Evolutionary conservation across 306 rosid species (phyloP).

Genomic region (Rosa persica): DNA sequence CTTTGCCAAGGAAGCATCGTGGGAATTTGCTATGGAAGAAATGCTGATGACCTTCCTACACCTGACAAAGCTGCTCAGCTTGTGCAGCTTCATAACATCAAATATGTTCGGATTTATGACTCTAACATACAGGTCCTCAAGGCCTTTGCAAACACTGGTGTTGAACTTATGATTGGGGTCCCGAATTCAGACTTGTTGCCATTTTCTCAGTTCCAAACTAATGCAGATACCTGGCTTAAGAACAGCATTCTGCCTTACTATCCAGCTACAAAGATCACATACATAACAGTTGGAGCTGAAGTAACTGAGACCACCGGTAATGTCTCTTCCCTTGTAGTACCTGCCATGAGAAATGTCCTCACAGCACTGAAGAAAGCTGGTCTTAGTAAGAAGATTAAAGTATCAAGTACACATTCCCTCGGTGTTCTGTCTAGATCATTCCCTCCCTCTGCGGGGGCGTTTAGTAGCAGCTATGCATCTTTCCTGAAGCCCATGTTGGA

Average conservation of each 20-base stretch:
- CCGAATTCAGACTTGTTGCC: slow-evolving; percentile 78
- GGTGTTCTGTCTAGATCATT: slow-evolving; percentile 92
- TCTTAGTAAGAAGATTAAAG: slow-evolving; percentile 73
- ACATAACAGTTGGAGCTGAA: slow-evolving; percentile 93
- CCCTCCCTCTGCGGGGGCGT: slow-evolving; percentile 98
- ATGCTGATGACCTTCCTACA: slow-evolving; percentile 95
- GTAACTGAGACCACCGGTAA: slow-evolving; percentile 73
- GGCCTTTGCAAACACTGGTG: slow-evolving; percentile 89
- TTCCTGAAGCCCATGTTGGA: slow-evolving; percentile 91
- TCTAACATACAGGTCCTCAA: slow-evolving; percentile 80
- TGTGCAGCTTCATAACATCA: slow-evolving; percentile 80
- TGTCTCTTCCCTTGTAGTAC: slow-evolving; percentile 67
- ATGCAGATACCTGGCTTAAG: slow-evolving; percentile 84
- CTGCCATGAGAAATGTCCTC: slow-evolving; percentile 91
- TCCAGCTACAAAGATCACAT: slow-evolving; percentile 82
- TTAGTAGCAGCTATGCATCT: slow-evolving; percentile 79
- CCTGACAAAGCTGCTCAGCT: slow-evolving; percentile 91
- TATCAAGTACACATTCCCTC: slow-evolving; percentile 93
- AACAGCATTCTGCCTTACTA: slow-evolving; percentile 88
- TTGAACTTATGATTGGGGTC: slow-evolving; percentile 90
- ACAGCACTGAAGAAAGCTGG: slow-evolving; percentile 79
- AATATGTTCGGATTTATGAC: slow-evolving; percentile 81
- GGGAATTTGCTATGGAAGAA: slow-evolving; percentile 96
- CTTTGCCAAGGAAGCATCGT: slow-evolving; percentile 71
- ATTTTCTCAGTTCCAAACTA: slow-evolving; percentile 91